These are phyloP conservation scores for Fusarium sp. DNA, from an alignment of 2,329 filamentous ascomycete genomes.

Conservation along the genomic window DNA sequence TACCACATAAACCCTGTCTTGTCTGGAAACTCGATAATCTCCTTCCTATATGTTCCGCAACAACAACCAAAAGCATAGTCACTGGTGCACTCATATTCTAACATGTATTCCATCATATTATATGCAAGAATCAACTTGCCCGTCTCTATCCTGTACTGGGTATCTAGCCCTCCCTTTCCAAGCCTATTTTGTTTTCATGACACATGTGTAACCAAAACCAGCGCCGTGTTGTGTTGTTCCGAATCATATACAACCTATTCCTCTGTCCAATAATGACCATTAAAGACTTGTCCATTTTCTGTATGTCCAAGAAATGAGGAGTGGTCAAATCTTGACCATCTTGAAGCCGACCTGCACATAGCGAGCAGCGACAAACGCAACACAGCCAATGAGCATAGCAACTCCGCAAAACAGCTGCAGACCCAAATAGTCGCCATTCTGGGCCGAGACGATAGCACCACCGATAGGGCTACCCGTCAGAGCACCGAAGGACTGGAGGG, in stretches of 20 bases:
- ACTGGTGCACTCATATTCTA: neutral
- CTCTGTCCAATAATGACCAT: neutral
- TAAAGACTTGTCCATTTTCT: neutral
- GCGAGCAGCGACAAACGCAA: conserved; percentile 48
- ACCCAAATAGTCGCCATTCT: conserved; percentile 66
- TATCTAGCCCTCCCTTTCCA: neutral
- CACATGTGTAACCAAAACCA: neutral
- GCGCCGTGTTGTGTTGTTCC: neutral
- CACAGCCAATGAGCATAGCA: conserved; percentile 51
- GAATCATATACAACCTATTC: neutral
- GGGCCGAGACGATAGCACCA: conserved; percentile 67
- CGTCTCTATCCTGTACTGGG: neutral
- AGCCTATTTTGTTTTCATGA: neutral
- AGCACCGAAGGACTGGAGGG: conserved; percentile 71
- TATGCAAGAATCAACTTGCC: neutral
- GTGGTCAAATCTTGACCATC: conserved; percentile 48
- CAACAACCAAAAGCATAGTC: neutral
- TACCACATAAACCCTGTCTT: neutral
- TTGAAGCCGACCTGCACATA: conserved; percentile 52
- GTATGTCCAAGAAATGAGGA: neutral
- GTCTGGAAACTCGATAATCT: neutral
- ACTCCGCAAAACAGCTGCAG: conserved; percentile 75
- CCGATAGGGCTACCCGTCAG: conserved; percentile 76
- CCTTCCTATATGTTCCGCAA: neutral
- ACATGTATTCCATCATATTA: neutral